These are phyloP conservation scores for Edaphochlamys debaryana DNA, from an alignment of 139 green algal genomes.

Conservation along the genomic window DNA sequence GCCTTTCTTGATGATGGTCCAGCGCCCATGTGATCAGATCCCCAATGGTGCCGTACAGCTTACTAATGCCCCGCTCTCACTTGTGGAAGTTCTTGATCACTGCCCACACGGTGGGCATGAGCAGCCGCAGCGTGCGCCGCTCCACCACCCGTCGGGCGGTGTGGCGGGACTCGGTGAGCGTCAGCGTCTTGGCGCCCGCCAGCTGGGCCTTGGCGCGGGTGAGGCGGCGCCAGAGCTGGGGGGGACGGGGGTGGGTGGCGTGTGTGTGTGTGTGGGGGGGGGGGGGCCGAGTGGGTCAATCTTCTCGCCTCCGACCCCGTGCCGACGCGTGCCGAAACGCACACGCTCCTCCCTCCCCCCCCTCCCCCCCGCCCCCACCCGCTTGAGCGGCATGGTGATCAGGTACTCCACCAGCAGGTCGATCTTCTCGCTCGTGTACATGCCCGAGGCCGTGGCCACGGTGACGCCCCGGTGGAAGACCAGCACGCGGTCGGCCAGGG, in stretches of 20 bases:
- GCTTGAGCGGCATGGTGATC: constrained; percentile 21
- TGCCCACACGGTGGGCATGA: constrained; percentile 61
- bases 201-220: neutral
- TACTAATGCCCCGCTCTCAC: neutral
- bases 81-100: constrained; percentile 66
- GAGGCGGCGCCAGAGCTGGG: constrained; percentile 21
- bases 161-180: constrained; percentile 13
- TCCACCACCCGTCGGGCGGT: constrained; percentile 43
- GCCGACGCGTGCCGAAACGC: no score
- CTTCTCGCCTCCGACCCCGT: no score
- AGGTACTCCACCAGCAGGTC: constrained; percentile 74
- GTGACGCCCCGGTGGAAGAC: constrained; percentile 76
- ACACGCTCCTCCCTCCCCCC: neutral
- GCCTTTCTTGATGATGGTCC: no score
- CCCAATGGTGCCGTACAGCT: neutral
- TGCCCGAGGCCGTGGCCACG: constrained; percentile 50
- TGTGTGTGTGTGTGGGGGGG: no score
- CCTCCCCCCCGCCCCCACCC: neutral
- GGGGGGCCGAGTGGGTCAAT: no score
- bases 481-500: constrained; percentile 69
- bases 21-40: no score
- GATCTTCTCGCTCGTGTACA: constrained; percentile 80
- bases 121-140: constrained; percentile 52
- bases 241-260: neutral
- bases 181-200: neutral